A percentile compares a stretch with the other conserved stretches of the same genome.
These are phyloP conservation scores for Naganishia vishniacii DNA, from an alignment of 768 basidiomycete genomes.

Conservation along the genomic window DNA sequence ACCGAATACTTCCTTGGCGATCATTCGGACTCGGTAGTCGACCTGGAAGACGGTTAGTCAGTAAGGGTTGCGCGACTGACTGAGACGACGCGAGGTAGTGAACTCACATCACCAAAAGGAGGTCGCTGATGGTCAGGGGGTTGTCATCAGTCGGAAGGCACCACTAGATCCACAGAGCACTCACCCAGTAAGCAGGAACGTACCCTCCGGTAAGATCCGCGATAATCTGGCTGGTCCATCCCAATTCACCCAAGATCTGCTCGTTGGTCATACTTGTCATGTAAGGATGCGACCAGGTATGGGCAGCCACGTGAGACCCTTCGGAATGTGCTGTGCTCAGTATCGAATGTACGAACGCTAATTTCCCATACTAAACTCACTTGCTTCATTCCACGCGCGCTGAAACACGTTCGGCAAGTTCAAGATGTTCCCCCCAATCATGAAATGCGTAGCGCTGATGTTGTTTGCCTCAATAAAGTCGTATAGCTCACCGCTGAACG, in stretches of 20 bases:
- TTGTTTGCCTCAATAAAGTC: constrained; percentile 64
- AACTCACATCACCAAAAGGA: constrained; percentile 29
- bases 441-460: constrained; percentile 69
- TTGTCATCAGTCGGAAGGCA: not conserved
- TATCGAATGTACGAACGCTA: too few relatives aligned
- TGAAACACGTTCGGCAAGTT: constrained; percentile 57
- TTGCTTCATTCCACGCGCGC: constrained; percentile 52
- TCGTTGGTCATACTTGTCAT: constrained; percentile 56
- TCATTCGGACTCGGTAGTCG: constrained; percentile 75
- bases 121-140: constrained; percentile 13
- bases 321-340: too few relatives aligned
- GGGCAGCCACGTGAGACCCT: constrained; percentile 49
- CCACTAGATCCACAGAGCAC: constrained; percentile 35
- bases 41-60: not conserved
- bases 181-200: constrained; percentile 64
- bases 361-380: too few relatives aligned
- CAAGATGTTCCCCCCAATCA: constrained; percentile 77
- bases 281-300: constrained; percentile 48
- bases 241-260: constrained; percentile 67
- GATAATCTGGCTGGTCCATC: constrained; percentile 74
- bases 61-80: not conserved
- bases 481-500: constrained; percentile 53
- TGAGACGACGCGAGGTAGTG: not conserved
- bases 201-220: constrained; percentile 71
- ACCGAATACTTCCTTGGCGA: constrained; percentile 81